Evolutionary conservation across 208 protist genomes (phyloP).

Genomic region (Acanthamoeba castellanii): DNA sequence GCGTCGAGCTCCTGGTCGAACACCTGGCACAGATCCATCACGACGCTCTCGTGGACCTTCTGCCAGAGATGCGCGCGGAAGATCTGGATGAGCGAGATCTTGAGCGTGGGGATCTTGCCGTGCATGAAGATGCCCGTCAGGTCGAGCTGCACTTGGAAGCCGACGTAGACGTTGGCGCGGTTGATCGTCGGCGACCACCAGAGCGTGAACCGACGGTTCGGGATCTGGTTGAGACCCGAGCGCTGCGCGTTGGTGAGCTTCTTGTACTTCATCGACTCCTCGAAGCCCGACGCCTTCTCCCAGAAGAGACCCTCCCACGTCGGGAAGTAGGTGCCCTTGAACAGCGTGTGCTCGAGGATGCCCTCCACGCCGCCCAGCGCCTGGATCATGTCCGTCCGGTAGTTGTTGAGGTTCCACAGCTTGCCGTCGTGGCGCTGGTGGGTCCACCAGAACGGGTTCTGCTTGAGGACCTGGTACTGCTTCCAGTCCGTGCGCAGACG

Average conservation of each 20-base stretch:
- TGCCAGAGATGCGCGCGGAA: slow-evolving; percentile 99
- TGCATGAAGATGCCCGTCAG: slow-evolving; percentile 99
- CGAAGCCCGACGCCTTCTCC: slow-evolving; percentile 98
- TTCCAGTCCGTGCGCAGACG: slow-evolving; percentile 99
- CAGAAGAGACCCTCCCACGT: slow-evolving; percentile 99
- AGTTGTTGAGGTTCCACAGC: slow-evolving; percentile 99
- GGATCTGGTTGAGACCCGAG: slow-evolving; percentile 99
- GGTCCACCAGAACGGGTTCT: slow-evolving; percentile 99
- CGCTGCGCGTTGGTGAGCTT: slow-evolving; percentile 99
- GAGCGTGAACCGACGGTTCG: slow-evolving; percentile 99
- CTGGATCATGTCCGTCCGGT: slow-evolving; percentile 99
- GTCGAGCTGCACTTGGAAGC: slow-evolving; percentile 99
- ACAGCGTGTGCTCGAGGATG: slow-evolving; percentile 99
- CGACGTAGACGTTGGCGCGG: slow-evolving; percentile 99
- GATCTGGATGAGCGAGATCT: slow-evolving; percentile 99
- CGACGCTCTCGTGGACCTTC: slow-evolving; percentile 99
- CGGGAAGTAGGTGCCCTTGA: slow-evolving; percentile 99
- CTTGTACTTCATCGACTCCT: slow-evolving; percentile 99
- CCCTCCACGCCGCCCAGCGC: slow-evolving; percentile 99
- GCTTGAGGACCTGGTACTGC: slow-evolving; percentile 98
- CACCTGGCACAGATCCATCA: slow-evolving; percentile 98
- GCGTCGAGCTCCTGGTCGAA: slow-evolving; percentile 97
- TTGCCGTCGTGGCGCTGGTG: slow-evolving; percentile 99
- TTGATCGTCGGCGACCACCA: slow-evolving; percentile 99
- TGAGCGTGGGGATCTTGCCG: slow-evolving; percentile 99